These are phyloP conservation scores for Plicaturopsis crispa DNA, from an alignment of 768 basidiomycete species.

Conservation along the genomic window DNA sequence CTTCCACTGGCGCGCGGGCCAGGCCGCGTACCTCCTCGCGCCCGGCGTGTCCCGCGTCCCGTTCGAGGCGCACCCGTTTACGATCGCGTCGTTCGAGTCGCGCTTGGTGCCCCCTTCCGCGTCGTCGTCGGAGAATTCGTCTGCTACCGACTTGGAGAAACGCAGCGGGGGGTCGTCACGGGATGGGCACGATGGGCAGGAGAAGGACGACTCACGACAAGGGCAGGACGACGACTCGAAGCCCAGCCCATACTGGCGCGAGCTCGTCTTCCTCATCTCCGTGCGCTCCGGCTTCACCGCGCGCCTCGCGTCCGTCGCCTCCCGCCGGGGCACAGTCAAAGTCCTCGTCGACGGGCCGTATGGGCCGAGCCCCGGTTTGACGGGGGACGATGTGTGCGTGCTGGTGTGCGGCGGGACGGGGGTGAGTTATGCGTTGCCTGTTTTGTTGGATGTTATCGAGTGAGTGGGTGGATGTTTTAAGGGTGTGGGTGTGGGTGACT, in stretches of 20 bases:
- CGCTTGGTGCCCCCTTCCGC: not conserved
- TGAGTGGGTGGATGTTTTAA: slow-evolving; percentile 14
- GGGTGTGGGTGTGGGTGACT: too few species aligned
- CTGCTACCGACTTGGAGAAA: too few species aligned
- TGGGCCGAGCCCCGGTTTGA: slow-evolving; percentile 33
- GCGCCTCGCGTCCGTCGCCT: slow-evolving; percentile 26
- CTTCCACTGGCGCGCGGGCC: slow-evolving; percentile 48
- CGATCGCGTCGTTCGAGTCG: slow-evolving; percentile 38
- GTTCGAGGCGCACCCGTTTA: slow-evolving; percentile 56
- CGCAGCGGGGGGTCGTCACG: too few species aligned
- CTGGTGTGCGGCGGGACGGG: slow-evolving; percentile 45
- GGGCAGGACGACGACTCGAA: too few species aligned
- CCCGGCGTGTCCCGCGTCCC: slow-evolving; percentile 36
- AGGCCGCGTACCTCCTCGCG: slow-evolving; percentile 43
- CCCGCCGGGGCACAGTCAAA: too few species aligned
- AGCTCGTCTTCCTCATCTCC: slow-evolving; percentile 52
- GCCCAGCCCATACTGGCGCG: too few species aligned
- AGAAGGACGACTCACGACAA: too few species aligned
- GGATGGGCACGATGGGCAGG: too few species aligned
- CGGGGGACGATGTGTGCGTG: slow-evolving; percentile 35
- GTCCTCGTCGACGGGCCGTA: slow-evolving; percentile 59
- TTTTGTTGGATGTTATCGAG: slow-evolving; percentile 36
- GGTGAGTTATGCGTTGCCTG: slow-evolving; percentile 36
- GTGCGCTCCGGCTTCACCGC: slow-evolving; percentile 55
- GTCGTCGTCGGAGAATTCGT: too few species aligned